Evolutionary conservation across 805 yeast species (phyloP).

Genomic region (Metschnikowia sp.): DNA sequence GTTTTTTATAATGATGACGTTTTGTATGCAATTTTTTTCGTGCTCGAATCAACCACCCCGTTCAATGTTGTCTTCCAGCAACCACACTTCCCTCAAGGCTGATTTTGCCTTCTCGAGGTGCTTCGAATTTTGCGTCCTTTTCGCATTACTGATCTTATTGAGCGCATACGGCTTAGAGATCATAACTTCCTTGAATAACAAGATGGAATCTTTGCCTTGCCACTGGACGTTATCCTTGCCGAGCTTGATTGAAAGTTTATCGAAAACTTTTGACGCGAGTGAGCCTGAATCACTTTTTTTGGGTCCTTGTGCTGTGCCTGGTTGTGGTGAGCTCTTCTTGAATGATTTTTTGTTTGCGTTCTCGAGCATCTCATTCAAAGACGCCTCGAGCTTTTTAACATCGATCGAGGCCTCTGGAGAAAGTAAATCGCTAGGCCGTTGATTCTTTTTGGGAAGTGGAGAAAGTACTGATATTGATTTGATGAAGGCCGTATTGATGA

Average conservation of each 20-base stretch:
- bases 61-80: slow-evolving; percentile 23
- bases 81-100: slow-evolving; percentile 28
- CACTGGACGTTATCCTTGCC: slow-evolving; percentile 32
- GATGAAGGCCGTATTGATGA: slow-evolving; percentile 57
- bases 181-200: slow-evolving; percentile 34
- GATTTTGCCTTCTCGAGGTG: slow-evolving; percentile 22
- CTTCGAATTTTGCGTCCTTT: slow-evolving; percentile 18
- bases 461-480: slow-evolving; percentile 45
- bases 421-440: slow-evolving; percentile 20
- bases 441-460: slow-evolving; percentile 30
- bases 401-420: slow-evolving; percentile 10
- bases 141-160: slow-evolving; percentile 26
- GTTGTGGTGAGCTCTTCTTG: not conserved
- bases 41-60: slow-evolving; percentile 23
- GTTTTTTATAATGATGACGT: not conserved
- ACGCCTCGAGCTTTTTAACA: slow-evolving; percentile 7
- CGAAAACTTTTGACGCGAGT: slow-evolving; percentile 32
- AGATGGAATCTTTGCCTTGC: slow-evolving; percentile 41
- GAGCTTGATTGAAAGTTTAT: slow-evolving; percentile 41
- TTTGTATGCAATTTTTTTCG: not conserved
- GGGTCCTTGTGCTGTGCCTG: not conserved
- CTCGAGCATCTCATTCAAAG: slow-evolving; percentile 6
- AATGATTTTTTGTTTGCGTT: slow-evolving; percentile 1
- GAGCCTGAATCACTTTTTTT: slow-evolving; percentile 10
- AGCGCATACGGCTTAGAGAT: slow-evolving; percentile 38